phyloP scores from a whole-genome alignment of 2,329 filamentous ascomycete genomes.

The Clonostachys solani region DNA sequence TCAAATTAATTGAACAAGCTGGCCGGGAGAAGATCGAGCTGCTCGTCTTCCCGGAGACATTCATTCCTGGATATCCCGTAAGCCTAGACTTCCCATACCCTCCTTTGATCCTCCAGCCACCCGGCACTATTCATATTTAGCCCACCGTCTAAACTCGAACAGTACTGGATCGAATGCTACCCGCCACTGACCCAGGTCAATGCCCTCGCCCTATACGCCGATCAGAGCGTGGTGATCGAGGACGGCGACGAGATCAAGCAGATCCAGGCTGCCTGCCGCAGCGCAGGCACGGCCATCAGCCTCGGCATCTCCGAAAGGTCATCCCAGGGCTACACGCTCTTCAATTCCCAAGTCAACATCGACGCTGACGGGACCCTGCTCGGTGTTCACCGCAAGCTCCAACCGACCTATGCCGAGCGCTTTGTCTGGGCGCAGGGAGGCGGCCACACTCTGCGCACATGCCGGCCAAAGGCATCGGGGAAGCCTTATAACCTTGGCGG shows the following conservation, averaged over 20 bases:
- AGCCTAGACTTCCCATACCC: too few species aligned
- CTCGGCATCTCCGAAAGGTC: constrained; percentile 45
- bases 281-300: constrained; percentile 32
- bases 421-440: constrained; percentile 49
- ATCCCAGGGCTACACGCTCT: constrained; percentile 36
- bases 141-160: too few species aligned
- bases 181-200: constrained; percentile 10
- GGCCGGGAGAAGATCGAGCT: constrained; percentile 37
- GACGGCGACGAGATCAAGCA: constrained; percentile 38
- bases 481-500: too few species aligned
- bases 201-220: constrained; percentile 35
- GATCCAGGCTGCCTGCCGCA: constrained; percentile 30
- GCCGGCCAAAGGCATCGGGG: too few species aligned
- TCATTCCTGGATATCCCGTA: constrained; percentile 36
- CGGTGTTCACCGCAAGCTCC: constrained; percentile 47
- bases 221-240: constrained; percentile 35
- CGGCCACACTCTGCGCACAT: constrained; percentile 34
- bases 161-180: too few species aligned
- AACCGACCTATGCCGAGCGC: constrained; percentile 54
- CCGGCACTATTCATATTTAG: too few species aligned
- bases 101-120: too few species aligned
- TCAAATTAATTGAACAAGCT: constrained; percentile 37
- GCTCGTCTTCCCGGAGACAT: constrained; percentile 49
- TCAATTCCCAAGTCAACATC: constrained; percentile 47
- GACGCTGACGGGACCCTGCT: constrained; percentile 33